Percentiles rank a stretch among this genome's conserved stretches.
Evolutionary conservation across 768 basidiomycete species (phyloP).

Genomic region (Chiua virens): DNA sequence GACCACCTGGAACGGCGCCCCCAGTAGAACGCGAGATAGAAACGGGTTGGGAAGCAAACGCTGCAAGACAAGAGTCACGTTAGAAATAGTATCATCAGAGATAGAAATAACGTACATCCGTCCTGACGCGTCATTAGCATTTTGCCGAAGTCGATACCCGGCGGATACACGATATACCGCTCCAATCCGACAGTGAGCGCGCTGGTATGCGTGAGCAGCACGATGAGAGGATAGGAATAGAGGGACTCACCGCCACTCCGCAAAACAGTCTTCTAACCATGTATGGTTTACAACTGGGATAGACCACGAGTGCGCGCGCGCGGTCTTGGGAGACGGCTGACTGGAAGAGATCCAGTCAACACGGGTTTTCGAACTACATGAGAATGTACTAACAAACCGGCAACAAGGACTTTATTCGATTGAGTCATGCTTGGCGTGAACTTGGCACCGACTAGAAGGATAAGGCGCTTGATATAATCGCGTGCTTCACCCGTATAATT

Average conservation of each 20-base stretch:
- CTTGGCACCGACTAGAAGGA: slow-evolving; percentile 69
- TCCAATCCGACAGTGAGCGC: slow-evolving; percentile 60
- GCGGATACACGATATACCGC: slow-evolving; percentile 70
- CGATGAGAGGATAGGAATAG: not conserved
- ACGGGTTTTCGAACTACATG: not conserved
- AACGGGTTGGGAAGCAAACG: slow-evolving; percentile 4
- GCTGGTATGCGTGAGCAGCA: slow-evolving; percentile 12
- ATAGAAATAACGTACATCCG: slow-evolving; percentile 9
- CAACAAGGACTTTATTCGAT: slow-evolving; percentile 77
- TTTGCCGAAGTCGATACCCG: slow-evolving; percentile 61
- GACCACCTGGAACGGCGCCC: slow-evolving; percentile 31
- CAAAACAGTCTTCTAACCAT: slow-evolving; percentile 91
- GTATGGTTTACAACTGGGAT: slow-evolving; percentile 87
- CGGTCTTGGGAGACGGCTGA: slow-evolving; percentile 54
- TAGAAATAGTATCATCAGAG: not conserved
- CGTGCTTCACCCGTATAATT: slow-evolving; percentile 87
- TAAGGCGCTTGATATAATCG: slow-evolving; percentile 86
- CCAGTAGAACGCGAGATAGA: slow-evolving; percentile 8
- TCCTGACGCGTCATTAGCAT: slow-evolving; percentile 31
- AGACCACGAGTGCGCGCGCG: slow-evolving; percentile 74
- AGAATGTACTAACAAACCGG: slow-evolving; percentile 64
- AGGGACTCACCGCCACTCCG: slow-evolving; percentile 58
- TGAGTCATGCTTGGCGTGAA: slow-evolving; percentile 84
- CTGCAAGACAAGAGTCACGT: not conserved
- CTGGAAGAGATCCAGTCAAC: slow-evolving; percentile 22